Evolutionary conservation across 768 basidiomycete species (phyloP), one percentile per base, ranked within the genome.

Genomic region (Asterophora lycoperdoides): DNA sequence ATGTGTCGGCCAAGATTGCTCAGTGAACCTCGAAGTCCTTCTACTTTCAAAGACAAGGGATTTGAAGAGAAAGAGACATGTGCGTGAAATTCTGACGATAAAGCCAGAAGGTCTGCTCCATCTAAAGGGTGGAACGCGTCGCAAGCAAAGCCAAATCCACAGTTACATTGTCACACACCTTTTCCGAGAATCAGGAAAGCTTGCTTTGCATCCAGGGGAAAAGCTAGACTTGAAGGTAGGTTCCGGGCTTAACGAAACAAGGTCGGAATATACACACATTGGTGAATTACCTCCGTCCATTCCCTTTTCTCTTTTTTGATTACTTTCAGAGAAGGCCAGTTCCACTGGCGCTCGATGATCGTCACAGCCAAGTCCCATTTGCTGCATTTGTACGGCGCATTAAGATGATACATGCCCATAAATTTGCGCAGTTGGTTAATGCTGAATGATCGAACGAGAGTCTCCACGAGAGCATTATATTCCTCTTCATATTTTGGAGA

Each of bases 101-200:
- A 52, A 18, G 75, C 69, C 48, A 83, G 62, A 28, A 86, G 68
- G 57, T 88, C 74, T 34, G 70, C 65, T 30, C 87, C 87, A 61
- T 89, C 88, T 89, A 51, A 18, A 38, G 33, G 2, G 35, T 17
- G 17, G 26, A 29, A 26, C 35, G 8, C 18, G 17, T 32, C 32
- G 37, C 19, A 1, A 43, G 32, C 14, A n/a, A 11, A 19, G 4
- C 19, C 43, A 40, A 14, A 5, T 1, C 19, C 36, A 20, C 5
- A 30, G 6, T 13, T 8, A 53, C 42, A 38, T 60, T 9, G 13
- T 26, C 18, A 7, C 64, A 14, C 33, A 85, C 88, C 83, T 76
- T 76, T 83, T 34, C 87, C 87, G 52, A 91, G 73, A 26, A 89
- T 71, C 26, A 89, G 60, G 60, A 89, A 87, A 5, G 87, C 71